These are phyloP conservation scores for Phytophthora tubulina DNA, from an alignment of 352 stramenopile species.

Conservation along the genomic window DNA sequence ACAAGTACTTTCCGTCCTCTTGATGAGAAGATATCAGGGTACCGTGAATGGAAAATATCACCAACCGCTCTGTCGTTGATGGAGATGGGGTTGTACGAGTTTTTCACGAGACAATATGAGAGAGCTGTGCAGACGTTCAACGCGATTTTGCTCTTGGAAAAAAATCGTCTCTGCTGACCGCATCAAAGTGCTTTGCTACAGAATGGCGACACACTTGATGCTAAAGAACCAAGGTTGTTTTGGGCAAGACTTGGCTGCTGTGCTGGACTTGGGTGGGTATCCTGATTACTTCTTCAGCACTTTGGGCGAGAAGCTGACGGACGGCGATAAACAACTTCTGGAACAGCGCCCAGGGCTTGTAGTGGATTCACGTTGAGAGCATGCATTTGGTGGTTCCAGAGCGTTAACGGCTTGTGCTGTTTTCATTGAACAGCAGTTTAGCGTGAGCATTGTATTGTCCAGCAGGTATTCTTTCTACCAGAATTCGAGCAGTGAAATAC, in stretches of 20 bases:
- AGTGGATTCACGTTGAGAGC: too few species aligned
- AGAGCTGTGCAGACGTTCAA: conserved; percentile 2
- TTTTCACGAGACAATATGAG: conserved; percentile 6
- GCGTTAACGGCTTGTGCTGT: too few species aligned
- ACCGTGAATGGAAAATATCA: conserved; percentile 14
- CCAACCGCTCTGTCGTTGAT: neutral
- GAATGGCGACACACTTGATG: conserved; percentile 10
- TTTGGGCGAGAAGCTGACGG: neutral
- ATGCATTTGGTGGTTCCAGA: too few species aligned
- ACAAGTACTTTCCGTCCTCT: conserved; percentile 2
- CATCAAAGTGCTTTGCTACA: conserved; percentile 9
- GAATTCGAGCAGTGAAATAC: conserved; percentile 4
- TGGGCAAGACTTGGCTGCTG: neutral
- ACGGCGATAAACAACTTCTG: neutral
- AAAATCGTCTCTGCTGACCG: neutral
- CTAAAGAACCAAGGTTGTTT: conserved; percentile 7
- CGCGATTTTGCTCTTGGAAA: neutral
- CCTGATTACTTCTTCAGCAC: neutral
- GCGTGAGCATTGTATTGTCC: neutral
- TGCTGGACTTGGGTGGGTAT: neutral
- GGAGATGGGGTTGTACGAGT: conserved; percentile 10
- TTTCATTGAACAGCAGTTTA: too few species aligned
- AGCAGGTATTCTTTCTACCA: neutral
- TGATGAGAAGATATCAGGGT: conserved; percentile 1
- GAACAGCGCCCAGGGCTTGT: neutral